Percentiles rank a stretch among this genome's conserved stretches.
Evolutionary conservation across 306 rosid genomes (phyloP).

Genomic region (Arachis hypogaea): DNA sequence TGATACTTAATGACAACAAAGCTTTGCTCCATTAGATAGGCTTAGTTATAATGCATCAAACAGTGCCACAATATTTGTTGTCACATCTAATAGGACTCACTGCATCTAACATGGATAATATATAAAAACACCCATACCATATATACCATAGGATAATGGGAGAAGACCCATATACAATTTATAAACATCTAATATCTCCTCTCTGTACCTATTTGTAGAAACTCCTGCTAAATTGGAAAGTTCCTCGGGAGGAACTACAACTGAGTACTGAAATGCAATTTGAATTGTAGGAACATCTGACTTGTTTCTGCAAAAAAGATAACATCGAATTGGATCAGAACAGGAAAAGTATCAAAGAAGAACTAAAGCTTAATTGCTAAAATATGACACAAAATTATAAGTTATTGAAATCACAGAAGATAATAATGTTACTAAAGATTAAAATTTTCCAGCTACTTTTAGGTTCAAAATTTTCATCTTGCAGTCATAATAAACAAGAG

Average conservation of each 20-base stretch:
- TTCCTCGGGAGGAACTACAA: conserved; percentile 83
- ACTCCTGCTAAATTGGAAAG: conserved; percentile 55
- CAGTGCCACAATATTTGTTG: no score
- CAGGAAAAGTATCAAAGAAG: conserved; percentile 25
- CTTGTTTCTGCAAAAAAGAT: conserved; percentile 54
- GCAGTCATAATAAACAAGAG: conserved; percentile 19
- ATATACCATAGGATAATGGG: neutral
- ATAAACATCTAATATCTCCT: conserved; percentile 9
- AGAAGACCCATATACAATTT: conserved; percentile 8
- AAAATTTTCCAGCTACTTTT: conserved; percentile 1
- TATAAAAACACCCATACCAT: conserved; percentile 26
- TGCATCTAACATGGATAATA: conserved; percentile 26
- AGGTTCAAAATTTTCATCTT: conserved; percentile 13
- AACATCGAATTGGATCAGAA: conserved; percentile 33
- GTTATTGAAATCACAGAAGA: conserved; percentile 17
- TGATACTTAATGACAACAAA: neutral
- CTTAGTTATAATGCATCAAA: no score
- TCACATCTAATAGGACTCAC: conserved; percentile 22
- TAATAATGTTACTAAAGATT: conserved; percentile 5
- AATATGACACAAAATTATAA: neutral
- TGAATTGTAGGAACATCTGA: conserved; percentile 84
- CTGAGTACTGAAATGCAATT: conserved; percentile 91
- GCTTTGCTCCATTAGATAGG: no score
- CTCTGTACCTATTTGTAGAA: conserved; percentile 69
- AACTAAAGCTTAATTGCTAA: conserved; percentile 18